Base-by-base conservation (phyloP, 2,329 filamentous ascomycete genomes). In the Colletotrichum simmondsii region DNA sequence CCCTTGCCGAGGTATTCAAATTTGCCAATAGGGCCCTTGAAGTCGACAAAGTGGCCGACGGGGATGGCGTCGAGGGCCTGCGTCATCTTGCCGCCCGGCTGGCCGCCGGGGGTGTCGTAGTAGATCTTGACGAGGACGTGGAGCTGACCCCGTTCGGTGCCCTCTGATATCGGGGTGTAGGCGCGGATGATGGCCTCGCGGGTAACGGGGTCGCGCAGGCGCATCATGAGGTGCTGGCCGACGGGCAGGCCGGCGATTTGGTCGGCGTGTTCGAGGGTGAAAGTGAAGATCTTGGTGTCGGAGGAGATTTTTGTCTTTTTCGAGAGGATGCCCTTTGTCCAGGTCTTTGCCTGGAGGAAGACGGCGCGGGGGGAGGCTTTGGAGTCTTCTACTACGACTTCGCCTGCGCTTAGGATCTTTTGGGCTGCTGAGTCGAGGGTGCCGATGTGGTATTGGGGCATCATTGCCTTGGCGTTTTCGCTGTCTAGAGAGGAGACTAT, bases 401-500 rank as follows among this genome's bases (percentile, higher is more conserved):
- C 82, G n/a, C 72, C 62, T 16, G 86, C 84, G 2, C 97, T 86
- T 0, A 85, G 79, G 52, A 86, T 84, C 6, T 86, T 85, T 5
- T 73, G 77, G 1, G 92, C 89, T 24, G 85, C 85, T 75, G 90
- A 84, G 76, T 94, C 90, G 14, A 98, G 88, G 0, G 91, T 91
- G 63, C 95, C 95, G 75, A 98, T 91, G 81, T 98, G 95, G 79
- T 97, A 97, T 57, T 88, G 83, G 12, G 90, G 88, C 92, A 98
- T 95, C 95, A 97, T 97, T 22, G 88, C 89, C 83, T 97, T 98
- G 42, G 95, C 95, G 19, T 94, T 97, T 84, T 98, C 95, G 80
- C 93, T 95, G 81, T 98, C 94, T 96, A 78, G 69, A n/a, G 11
- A 4, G 49, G 35, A 56, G 16, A 42, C 30, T 11, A 32, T 12